Conservation (phyloP, 2,329 filamentous ascomycete species). For the Fusarium sp. region DNA sequence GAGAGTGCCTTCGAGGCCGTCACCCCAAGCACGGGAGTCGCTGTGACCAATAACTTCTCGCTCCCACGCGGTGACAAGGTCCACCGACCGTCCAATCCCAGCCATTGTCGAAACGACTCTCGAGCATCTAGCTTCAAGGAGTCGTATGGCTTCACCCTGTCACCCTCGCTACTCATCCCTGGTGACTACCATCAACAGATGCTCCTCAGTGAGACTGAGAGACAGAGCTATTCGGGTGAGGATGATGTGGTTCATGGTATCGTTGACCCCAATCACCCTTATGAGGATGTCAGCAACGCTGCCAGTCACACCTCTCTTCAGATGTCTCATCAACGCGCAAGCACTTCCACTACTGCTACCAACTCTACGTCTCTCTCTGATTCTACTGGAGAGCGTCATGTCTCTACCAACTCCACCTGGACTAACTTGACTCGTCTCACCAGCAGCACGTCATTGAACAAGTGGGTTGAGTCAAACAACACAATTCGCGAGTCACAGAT, state of each 20-base stretch:
- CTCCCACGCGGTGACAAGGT: conserved; percentile 55
- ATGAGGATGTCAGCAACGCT: conserved; percentile 32
- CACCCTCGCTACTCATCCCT: conserved; percentile 70
- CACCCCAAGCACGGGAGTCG: conserved; percentile 52
- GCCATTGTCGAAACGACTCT: conserved; percentile 55
- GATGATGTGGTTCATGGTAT: conserved; percentile 40
- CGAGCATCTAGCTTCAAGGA: conserved; percentile 66
- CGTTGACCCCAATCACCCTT: conserved; percentile 24
- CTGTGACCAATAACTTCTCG: conserved; percentile 61
- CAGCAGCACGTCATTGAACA: conserved; percentile 59
- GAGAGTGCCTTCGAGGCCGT: conserved; percentile 54
- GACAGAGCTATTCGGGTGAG: conserved; percentile 47
- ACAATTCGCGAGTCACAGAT: conserved; percentile 42
- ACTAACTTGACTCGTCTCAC: conserved; percentile 65
- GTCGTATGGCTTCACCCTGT: conserved; percentile 66
- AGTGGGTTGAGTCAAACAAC: conserved; percentile 48
- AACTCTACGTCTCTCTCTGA: conserved; percentile 57
- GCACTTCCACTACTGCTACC: conserved; percentile 65
- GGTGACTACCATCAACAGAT: conserved; percentile 67
- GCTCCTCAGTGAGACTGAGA: conserved; percentile 47
- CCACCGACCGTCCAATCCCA: conserved; percentile 38
- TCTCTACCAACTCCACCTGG: conserved; percentile 62
- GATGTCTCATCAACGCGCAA: conserved; percentile 56
- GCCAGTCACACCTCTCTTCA: conserved; percentile 28
- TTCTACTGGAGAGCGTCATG: conserved; percentile 61